Evolutionary conservation across 2,329 filamentous ascomycete species (phyloP).

Genomic region (Phialophora macrospora): DNA sequence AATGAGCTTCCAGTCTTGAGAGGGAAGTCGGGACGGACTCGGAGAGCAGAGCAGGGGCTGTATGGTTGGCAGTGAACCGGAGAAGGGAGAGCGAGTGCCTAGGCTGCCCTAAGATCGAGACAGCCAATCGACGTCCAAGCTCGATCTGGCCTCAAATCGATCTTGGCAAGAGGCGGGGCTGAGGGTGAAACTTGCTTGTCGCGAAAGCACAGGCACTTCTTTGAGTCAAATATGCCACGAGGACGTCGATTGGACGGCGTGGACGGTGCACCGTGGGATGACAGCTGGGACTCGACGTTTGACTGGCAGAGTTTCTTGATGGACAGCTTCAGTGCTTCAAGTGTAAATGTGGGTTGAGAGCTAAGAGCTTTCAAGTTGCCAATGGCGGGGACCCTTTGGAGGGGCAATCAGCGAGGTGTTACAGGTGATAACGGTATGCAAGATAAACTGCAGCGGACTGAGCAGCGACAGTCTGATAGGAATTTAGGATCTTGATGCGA

Average conservation of each 20-base stretch:
- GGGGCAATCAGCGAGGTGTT: not conserved
- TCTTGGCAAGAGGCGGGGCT: constrained; percentile 17
- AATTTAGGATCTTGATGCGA: not conserved
- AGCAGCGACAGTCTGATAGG: not conserved
- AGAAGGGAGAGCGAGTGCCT: not conserved
- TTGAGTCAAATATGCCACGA: constrained; percentile 20
- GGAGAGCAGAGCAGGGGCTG: constrained; percentile 4
- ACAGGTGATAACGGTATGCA: constrained; percentile 1
- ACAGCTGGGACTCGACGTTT: constrained; percentile 9
- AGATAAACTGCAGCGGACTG: too few relatives aligned
- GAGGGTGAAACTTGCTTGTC: not conserved
- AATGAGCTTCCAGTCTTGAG: not conserved
- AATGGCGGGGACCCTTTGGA: not conserved
- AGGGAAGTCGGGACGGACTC: constrained; percentile 3
- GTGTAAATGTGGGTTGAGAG: not conserved
- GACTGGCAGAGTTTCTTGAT: constrained; percentile 11
- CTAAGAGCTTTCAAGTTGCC: not conserved
- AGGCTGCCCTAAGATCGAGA: constrained; percentile 9
- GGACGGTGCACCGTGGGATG: constrained; percentile 13
- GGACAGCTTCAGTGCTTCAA: not conserved
- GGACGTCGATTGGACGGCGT: constrained; percentile 17
- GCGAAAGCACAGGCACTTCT: constrained; percentile 9
- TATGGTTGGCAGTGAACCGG: constrained; percentile 8
- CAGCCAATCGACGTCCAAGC: constrained; percentile 13
- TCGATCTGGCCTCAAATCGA: constrained; percentile 15